These are phyloP conservation scores for Leccinum ochraceum DNA, from an alignment of 768 basidiomycete species.

Conservation along the genomic window DNA sequence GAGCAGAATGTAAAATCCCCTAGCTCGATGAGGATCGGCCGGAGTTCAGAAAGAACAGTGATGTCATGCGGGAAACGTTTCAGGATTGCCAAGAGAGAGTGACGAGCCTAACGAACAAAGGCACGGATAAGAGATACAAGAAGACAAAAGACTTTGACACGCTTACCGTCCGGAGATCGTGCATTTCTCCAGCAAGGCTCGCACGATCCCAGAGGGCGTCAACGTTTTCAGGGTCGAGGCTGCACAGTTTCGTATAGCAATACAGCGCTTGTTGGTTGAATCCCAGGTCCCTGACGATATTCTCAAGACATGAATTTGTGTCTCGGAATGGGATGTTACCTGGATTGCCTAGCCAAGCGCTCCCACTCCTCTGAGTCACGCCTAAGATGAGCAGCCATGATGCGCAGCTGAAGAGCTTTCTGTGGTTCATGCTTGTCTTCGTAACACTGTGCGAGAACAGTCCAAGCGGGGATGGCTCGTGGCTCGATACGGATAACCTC, in stretches of 20 bases:
- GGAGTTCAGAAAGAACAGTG: constrained; percentile 74
- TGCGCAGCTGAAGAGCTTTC: constrained; percentile 38
- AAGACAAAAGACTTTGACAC: neutral
- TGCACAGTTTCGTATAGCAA: constrained; percentile 83
- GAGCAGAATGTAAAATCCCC: constrained; percentile 67
- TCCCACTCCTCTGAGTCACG: constrained; percentile 90
- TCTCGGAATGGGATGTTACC: constrained; percentile 43
- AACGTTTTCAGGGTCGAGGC: constrained; percentile 77
- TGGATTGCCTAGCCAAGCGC: constrained; percentile 70
- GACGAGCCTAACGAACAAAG: constrained; percentile 22
- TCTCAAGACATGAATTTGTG: constrained; percentile 66
- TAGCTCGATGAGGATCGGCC: constrained; percentile 55
- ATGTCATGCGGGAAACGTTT: constrained; percentile 62
- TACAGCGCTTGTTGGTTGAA: constrained; percentile 87
- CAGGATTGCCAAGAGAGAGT: constrained; percentile 29
- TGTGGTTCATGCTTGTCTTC: constrained; percentile 19
- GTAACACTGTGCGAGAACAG: constrained; percentile 56
- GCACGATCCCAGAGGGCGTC: constrained; percentile 92
- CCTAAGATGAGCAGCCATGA: constrained; percentile 88
- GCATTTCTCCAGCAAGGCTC: constrained; percentile 72
- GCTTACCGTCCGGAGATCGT: constrained; percentile 65
- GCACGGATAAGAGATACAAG: neutral
- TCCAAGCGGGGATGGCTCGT: constrained; percentile 80
- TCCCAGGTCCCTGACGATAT: constrained; percentile 53
- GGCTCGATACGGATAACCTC: constrained; percentile 96